A percentile compares a stretch with the other conserved stretches of the same genome.
Evolutionary conservation across 129 eudicot species (phyloP).

Genomic region (Artemisia tridentata): DNA sequence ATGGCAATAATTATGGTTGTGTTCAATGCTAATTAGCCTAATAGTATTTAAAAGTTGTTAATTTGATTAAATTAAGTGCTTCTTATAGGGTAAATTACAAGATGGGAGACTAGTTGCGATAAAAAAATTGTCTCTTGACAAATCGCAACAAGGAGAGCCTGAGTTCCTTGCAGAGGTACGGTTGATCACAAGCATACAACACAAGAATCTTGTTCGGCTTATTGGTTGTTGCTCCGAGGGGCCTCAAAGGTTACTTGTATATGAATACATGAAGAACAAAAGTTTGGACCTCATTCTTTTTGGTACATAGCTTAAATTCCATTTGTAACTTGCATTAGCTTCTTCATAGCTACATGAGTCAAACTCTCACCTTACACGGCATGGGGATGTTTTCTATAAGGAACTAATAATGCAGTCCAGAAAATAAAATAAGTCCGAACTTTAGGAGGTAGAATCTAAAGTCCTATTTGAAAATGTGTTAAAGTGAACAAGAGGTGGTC

Average conservation of each 20-base stretch:
- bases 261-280: constrained; percentile 72
- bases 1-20: not conserved
- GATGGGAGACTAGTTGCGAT: constrained; percentile 69
- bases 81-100: constrained; percentile 56
- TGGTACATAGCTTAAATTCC: constrained; percentile 34
- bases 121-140: constrained; percentile 52
- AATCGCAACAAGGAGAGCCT: constrained; percentile 71
- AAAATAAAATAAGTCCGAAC: too few species aligned
- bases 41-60: not conserved
- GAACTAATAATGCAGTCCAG: too few species aligned
- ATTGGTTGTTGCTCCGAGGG: constrained; percentile 78
- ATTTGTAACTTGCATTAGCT: constrained; percentile 2
- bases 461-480: too few species aligned
- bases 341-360: not conserved
- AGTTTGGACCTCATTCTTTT: constrained; percentile 60
- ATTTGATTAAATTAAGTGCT: not conserved
- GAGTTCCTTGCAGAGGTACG: constrained; percentile 71
- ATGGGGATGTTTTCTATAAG: too few species aligned
- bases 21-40: not conserved
- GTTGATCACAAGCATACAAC: constrained; percentile 81
- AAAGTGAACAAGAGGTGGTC: too few species aligned
- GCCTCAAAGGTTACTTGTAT: constrained; percentile 65
- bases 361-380: too few species aligned
- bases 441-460: too few species aligned
- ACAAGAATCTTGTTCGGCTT: constrained; percentile 74